Base-by-base conservation (phyloP, 768 basidiomycete species). In the Amanita rubescens region DNA sequence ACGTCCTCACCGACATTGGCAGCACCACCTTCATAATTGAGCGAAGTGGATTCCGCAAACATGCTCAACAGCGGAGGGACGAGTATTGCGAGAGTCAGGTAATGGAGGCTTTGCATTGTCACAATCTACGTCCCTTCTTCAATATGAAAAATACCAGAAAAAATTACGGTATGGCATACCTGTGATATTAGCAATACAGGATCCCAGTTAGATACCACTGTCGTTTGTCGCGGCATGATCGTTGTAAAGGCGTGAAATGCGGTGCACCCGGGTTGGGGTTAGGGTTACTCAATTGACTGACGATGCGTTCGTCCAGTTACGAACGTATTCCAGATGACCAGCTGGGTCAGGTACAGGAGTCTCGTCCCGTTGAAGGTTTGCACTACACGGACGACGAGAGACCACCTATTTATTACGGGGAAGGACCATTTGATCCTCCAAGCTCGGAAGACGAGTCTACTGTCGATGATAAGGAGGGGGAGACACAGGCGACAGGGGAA, bases 91-190 rank as follows among this genome's bases (percentile, higher is more conserved):
- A 98, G 80, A 12, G 90, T 87, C 55, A 99, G 73, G 70, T 99
- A 98, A 71, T 98, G 96, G 32, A 97, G 70, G 0, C 92, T 84
- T 71, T 98, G 95, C 64, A 98, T 76, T 7, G 90, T 82, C 57
- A 99, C 80, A 61, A 99, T 98, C 92, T 99, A 61, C 25, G 17
- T 25, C 30, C 2, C 15, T 37, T 35, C 15, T 5, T 35, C 22
- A 27, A n/a, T 53, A n/a, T 49, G 53, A 20, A 20, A n/a, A 39
- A n/a, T 55, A 44, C 19, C 43, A 24, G 38, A 5, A 12, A 27
- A 9, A 51, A 33, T 20, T 45, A 5, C n/a, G 24, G 14, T 32
- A 19, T 66, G 3, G 24, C 75, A 54, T 53, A 82, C 93, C 75
- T 96, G 93, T 55, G 90, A 92, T 59, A 94, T 75, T 46, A 96